These are phyloP conservation scores for Manihot esculenta DNA, from an alignment of 441 rosid genomes.

Conservation along the genomic window DNA sequence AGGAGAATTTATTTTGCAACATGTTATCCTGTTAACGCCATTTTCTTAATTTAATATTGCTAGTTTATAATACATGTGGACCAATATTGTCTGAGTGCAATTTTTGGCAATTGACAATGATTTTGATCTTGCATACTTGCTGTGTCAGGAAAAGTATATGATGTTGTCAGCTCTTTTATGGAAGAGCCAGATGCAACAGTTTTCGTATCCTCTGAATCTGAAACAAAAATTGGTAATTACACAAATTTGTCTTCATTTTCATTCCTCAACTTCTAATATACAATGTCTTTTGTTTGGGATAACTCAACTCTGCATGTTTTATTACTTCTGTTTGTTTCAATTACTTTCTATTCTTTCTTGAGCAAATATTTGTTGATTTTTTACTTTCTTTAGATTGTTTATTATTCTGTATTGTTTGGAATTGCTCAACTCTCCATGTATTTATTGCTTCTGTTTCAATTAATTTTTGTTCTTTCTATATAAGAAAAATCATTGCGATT, in stretches of 20 bases:
- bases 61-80: neutral
- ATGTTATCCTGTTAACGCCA: neutral
- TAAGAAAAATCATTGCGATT: neutral
- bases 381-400: no score
- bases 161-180: conserved; percentile 47
- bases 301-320: neutral
- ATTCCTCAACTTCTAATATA: neutral
- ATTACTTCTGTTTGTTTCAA: no score
- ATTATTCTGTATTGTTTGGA: no score
- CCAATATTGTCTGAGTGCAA: neutral
- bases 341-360: neutral
- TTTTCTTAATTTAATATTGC: neutral
- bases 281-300: neutral
- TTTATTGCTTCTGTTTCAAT: neutral
- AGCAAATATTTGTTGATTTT: no score
- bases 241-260: neutral
- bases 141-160: conserved; percentile 56
- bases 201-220: conserved; percentile 46
- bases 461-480: no score
- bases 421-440: neutral
- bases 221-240: conserved; percentile 48
- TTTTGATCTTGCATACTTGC: neutral
- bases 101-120: neutral
- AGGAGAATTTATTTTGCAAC: neutral
- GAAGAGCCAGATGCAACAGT: conserved; percentile 56